phyloP scores from a whole-genome alignment of 305 asterid species.

The Plantago rigida region DNA sequence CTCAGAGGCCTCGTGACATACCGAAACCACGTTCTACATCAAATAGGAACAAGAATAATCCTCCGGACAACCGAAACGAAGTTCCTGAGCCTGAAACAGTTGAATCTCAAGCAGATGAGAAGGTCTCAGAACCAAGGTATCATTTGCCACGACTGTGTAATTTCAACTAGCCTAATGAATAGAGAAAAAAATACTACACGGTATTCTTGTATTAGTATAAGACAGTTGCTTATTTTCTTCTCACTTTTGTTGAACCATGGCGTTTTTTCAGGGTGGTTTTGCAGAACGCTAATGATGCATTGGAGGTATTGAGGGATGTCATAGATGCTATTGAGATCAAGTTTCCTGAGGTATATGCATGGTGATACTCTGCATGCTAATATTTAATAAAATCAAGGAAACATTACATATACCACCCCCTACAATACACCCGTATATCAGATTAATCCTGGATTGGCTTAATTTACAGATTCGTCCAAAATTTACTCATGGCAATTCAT shows the following conservation, averaged over 20 bases:
- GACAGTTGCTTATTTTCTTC: slow-evolving; percentile 5
- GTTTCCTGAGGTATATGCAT: slow-evolving; percentile 53
- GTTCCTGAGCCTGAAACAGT: slow-evolving; percentile 38
- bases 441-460: no score
- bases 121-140: slow-evolving; percentile 63
- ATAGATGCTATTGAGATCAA: slow-evolving; percentile 57
- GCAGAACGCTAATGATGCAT: slow-evolving; percentile 65
- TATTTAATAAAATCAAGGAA: not conserved
- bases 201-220: not conserved
- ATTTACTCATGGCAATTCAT: no score
- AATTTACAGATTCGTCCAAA: no score
- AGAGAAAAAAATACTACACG: not conserved
- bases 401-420: no score
- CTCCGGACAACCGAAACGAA: slow-evolving; percentile 28
- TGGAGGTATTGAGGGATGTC: slow-evolving; percentile 81
- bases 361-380: not conserved
- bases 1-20: slow-evolving; percentile 47
- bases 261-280: slow-evolving; percentile 42
- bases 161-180: not conserved
- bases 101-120: slow-evolving; percentile 35
- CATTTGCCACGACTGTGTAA: slow-evolving; percentile 6
- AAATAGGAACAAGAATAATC: slow-evolving; percentile 27
- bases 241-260: slow-evolving; percentile 11
- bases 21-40: slow-evolving; percentile 37
- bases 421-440: no score